Percentiles rank a stretch among this genome's conserved stretches.
Evolutionary conservation across 345 rosid species (phyloP).

Genomic region (Euphorbia pulcherrima): DNA sequence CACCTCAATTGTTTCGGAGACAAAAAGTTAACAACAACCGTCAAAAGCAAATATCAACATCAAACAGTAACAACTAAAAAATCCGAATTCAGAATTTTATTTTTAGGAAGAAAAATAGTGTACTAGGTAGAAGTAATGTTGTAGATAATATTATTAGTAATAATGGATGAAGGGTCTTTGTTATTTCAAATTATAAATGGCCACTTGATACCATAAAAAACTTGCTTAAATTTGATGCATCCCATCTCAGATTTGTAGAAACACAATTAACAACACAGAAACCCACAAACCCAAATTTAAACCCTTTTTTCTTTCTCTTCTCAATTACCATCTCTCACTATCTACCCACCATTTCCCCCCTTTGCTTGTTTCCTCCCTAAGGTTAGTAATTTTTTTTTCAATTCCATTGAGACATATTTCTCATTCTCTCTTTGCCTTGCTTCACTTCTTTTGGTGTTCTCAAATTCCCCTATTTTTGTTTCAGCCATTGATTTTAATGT

Average conservation of each 20-base stretch:
- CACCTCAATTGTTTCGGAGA: too few relatives aligned
- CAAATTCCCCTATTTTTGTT: not conserved
- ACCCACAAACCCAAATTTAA: slow-evolving; percentile 3
- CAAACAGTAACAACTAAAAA: too few relatives aligned
- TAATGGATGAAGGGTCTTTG: slow-evolving; percentile 11
- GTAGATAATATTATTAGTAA: not conserved
- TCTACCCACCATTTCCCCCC: not conserved
- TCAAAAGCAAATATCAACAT: too few relatives aligned
- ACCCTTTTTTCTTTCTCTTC: slow-evolving; percentile 24
- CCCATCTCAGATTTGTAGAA: slow-evolving; percentile 36
- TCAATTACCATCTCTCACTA: slow-evolving; percentile 15
- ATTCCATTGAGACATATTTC: slow-evolving; percentile 34
- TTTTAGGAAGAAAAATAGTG: not conserved
- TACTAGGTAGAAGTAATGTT: not conserved
- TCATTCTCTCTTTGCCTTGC: slow-evolving; percentile 23
- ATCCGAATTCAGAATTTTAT: not conserved
- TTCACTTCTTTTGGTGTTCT: slow-evolving; percentile 38
- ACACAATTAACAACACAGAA: slow-evolving; percentile 19
- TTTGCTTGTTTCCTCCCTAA: slow-evolving; percentile 26
- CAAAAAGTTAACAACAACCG: too few relatives aligned
- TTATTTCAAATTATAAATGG: slow-evolving; percentile 37
- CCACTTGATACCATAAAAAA: slow-evolving; percentile 15
- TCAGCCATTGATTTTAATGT: too few relatives aligned
- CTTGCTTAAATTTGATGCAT: slow-evolving; percentile 42
- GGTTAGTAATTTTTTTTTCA: slow-evolving; percentile 33